Conservation (phyloP, 768 basidiomycete genomes). For the Psilocybe cubensis region DNA sequence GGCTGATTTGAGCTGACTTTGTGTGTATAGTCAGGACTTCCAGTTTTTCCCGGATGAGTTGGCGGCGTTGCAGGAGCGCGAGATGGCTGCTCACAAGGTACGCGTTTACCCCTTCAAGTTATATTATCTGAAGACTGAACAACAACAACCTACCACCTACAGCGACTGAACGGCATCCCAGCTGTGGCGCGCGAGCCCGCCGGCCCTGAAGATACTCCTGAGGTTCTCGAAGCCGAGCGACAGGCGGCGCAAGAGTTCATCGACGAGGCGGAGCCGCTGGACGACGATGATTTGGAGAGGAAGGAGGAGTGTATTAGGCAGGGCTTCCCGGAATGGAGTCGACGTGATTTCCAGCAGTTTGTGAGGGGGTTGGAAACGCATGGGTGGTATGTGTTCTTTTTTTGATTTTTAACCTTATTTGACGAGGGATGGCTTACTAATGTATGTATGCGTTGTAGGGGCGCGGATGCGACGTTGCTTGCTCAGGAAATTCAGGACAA, state of each 20-base stretch:
- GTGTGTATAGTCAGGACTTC: constrained; percentile 77
- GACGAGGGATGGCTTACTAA: not conserved
- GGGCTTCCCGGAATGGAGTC: constrained; percentile 91
- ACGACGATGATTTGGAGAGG: constrained; percentile 80
- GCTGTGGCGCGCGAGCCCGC: constrained; percentile 67
- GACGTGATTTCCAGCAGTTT: constrained; percentile 93
- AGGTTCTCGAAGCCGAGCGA: constrained; percentile 84
- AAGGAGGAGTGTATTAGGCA: constrained; percentile 79
- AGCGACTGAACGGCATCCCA: constrained; percentile 70
- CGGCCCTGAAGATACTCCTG: constrained; percentile 77
- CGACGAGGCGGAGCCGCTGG: constrained; percentile 86
- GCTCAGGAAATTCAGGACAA: constrained; percentile 88
- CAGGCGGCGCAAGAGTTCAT: constrained; percentile 83
- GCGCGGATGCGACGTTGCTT: constrained; percentile 66
- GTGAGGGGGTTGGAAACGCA: constrained; percentile 66
- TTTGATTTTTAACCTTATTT: not conserved
- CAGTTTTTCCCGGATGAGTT: constrained; percentile 92
- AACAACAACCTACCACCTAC: not conserved
- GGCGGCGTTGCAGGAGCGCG: constrained; percentile 83
- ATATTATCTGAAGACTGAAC: not conserved
- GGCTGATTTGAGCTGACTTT: not conserved
- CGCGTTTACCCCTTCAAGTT: too few relatives aligned
- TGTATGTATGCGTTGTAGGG: constrained; percentile 42
- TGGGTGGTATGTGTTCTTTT: constrained; percentile 64
- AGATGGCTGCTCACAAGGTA: constrained; percentile 82